Conservation (phyloP, 805 yeast species). For the Metschnikowia matae region DNA sequence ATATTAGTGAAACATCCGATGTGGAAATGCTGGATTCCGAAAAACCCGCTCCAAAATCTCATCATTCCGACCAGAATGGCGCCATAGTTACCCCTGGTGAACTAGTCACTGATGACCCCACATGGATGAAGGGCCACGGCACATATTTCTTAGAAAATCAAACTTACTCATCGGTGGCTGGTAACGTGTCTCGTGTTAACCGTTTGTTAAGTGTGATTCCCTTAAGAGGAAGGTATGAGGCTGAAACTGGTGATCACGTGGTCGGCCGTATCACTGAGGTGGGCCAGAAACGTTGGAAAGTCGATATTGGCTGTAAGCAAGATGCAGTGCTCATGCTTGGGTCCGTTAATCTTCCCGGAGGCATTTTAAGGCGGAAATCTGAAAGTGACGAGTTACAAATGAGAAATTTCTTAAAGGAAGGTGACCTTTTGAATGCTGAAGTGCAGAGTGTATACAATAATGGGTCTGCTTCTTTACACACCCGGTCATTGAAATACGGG, state of each 20-base stretch:
- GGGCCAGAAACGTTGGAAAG: constrained; percentile 92
- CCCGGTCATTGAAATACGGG: constrained; percentile 93
- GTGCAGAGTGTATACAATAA: constrained; percentile 86
- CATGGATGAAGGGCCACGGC: constrained; percentile 99
- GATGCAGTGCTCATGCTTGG: constrained; percentile 92
- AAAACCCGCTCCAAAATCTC: constrained; percentile 5
- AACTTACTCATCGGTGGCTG: constrained; percentile 91
- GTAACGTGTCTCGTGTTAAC: constrained; percentile 81
- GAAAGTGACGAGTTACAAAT: constrained; percentile 95
- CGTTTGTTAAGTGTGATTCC: constrained; percentile 82
- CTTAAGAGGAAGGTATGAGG: constrained; percentile 79
- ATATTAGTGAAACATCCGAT: constrained; percentile 43
- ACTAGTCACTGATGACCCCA: constrained; percentile 88
- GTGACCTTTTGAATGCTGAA: constrained; percentile 92
- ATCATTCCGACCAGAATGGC: constrained; percentile 10
- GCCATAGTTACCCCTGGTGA: constrained; percentile 91
- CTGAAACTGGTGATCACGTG: constrained; percentile 95
- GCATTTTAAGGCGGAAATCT: constrained; percentile 86
- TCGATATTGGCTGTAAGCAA: constrained; percentile 92
- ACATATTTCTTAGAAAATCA: constrained; percentile 73
- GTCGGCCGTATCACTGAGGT: constrained; percentile 94
- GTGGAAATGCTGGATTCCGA: constrained; percentile 21
- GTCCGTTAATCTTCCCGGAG: constrained; percentile 95
- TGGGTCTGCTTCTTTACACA: constrained; percentile 91
- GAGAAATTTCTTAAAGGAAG: constrained; percentile 92